Evolutionary conservation across 2,329 filamentous ascomycete genomes (phyloP).

Genomic region (Colletotrichum higginsianum): DNA sequence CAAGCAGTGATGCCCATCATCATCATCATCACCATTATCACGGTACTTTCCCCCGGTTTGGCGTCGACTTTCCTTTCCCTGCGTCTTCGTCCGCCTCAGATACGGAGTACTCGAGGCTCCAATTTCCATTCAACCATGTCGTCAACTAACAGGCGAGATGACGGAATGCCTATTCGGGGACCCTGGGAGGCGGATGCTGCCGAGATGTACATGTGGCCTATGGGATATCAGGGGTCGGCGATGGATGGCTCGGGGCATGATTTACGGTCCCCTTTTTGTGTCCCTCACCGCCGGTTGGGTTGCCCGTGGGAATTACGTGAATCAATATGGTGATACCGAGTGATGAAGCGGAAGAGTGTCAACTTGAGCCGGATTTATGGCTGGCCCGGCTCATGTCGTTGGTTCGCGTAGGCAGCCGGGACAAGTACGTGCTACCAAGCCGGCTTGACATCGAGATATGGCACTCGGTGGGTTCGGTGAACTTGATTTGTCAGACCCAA

Average conservation of each 20-base stretch:
- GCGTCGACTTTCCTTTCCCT: background rate
- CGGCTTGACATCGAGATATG: background rate
- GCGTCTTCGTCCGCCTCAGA: too few relatives aligned
- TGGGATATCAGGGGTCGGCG: constrained; percentile 12
- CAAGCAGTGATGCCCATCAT: too few relatives aligned
- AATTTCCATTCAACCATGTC: constrained; percentile 21
- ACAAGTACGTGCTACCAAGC: background rate
- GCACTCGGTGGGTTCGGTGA: background rate
- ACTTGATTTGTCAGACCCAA: too few relatives aligned
- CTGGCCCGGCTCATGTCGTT: background rate
- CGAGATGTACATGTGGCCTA: constrained; percentile 15
- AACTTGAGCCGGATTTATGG: background rate
- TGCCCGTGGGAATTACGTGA: background rate
- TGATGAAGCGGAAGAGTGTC: background rate
- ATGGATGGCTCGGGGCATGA: background rate
- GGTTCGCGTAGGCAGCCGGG: too few relatives aligned
- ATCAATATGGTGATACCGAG: background rate
- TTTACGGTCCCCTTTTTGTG: background rate
- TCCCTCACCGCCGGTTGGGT: background rate
- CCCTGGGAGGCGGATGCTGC: constrained; percentile 33
- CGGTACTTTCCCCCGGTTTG: background rate
- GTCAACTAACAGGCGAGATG: constrained; percentile 23
- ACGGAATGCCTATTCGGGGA: constrained; percentile 30
- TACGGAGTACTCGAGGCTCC: background rate
- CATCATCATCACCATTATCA: background rate